These are phyloP conservation scores for Exophiala calicioides DNA, from an alignment of 2,329 filamentous ascomycete species.

Conservation along the genomic window DNA sequence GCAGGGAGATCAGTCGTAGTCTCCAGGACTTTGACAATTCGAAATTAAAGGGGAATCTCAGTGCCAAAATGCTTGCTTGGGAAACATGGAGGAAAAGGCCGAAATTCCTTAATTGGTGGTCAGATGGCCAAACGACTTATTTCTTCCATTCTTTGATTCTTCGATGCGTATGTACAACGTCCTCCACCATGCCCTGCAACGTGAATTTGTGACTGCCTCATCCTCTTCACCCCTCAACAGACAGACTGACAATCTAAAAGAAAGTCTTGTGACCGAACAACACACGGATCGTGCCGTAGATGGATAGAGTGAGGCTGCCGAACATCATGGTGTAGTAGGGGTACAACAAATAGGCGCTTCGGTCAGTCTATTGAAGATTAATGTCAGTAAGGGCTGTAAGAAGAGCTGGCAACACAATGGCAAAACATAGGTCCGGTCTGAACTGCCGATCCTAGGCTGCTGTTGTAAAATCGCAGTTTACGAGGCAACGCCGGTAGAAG, in stretches of 20 bases:
- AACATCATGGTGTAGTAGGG: constrained; percentile 55
- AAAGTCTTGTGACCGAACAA: constrained; percentile 65
- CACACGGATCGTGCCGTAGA: constrained; percentile 48
- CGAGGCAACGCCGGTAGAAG: too few species aligned
- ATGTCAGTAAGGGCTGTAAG: constrained; percentile 6
- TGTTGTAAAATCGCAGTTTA: too few species aligned
- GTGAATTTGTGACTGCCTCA: neutral
- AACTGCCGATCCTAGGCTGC: too few species aligned
- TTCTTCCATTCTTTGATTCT: too few species aligned
- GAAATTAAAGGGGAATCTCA: neutral
- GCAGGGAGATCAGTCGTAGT: too few species aligned
- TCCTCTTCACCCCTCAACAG: neutral
- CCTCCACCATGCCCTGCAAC: neutral
- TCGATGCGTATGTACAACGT: constrained; percentile 23
- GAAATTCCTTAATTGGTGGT: too few species aligned
- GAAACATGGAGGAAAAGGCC: too few species aligned
- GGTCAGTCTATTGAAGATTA: constrained; percentile 47
- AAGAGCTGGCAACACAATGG: neutral
- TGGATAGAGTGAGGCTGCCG: constrained; percentile 33
- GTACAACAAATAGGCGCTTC: constrained; percentile 60
- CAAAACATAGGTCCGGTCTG: neutral
- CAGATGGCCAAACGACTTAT: too few species aligned
- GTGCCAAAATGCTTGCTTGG: too few species aligned
- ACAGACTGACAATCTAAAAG: constrained; percentile 35
- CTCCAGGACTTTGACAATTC: neutral